These are phyloP conservation scores for Wickerhamiella sorbophila DNA, from an alignment of 805 yeast genomes.

Conservation along the genomic window DNA sequence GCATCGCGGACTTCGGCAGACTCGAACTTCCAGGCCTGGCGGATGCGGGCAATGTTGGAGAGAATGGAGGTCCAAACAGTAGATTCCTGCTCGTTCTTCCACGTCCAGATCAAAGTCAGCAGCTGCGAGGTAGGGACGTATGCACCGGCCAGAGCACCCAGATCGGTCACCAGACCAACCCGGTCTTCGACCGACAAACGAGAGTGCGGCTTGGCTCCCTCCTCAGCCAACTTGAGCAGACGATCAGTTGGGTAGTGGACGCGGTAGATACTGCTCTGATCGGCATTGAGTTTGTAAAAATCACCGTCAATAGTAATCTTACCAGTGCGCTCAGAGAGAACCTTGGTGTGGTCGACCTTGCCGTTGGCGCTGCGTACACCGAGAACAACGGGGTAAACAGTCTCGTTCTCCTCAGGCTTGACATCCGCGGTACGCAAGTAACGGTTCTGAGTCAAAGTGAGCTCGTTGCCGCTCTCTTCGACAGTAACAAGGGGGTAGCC, in stretches of 20 bases:
- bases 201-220: constrained; percentile 36
- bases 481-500: constrained; percentile 63
- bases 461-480: constrained; percentile 22
- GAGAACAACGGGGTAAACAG: constrained; percentile 42
- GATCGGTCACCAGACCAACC: constrained; percentile 50
- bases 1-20: constrained; percentile 28
- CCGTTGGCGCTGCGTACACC: constrained; percentile 42
- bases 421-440: constrained; percentile 52
- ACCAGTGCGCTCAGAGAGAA: constrained; percentile 37
- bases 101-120: constrained; percentile 35
- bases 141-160: constrained; percentile 43
- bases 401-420: constrained; percentile 39
- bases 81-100: constrained; percentile 37
- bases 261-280: constrained; percentile 48
- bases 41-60: constrained; percentile 29
- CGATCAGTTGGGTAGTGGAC: constrained; percentile 40
- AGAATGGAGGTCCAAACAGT: constrained; percentile 40
- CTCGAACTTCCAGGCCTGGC: constrained; percentile 37
- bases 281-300: constrained; percentile 47
- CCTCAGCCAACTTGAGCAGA: constrained; percentile 37
- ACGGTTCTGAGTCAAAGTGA: constrained; percentile 41
- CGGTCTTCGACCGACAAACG: constrained; percentile 42
- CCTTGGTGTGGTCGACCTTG: constrained; percentile 39
- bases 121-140: constrained; percentile 35
- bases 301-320: constrained; percentile 32